A percentile compares a stretch with the other conserved stretches of the same genome.
phyloP scores from a whole-genome alignment of 2,329 filamentous ascomycete species.

The Fusarium tricinctum region DNA sequence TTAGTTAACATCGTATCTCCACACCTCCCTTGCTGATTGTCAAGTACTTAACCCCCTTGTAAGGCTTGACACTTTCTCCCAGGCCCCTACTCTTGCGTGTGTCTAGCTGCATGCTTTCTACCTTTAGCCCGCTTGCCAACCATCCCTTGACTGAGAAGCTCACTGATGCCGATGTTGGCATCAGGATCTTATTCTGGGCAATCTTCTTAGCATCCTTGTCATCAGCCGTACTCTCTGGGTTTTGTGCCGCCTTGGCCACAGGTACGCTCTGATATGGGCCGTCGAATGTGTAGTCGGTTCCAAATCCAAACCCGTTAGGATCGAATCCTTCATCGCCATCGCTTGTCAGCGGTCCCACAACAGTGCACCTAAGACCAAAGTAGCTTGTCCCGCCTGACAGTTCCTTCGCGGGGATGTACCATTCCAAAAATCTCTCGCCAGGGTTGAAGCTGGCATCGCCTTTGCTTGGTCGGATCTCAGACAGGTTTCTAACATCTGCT shows the following conservation, averaged over 20 bases:
- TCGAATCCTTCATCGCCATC: slow-evolving; percentile 65
- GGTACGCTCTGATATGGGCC: slow-evolving; percentile 68
- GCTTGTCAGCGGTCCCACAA: slow-evolving; percentile 73
- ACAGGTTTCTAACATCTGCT: slow-evolving; percentile 82
- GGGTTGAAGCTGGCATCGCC: slow-evolving; percentile 88
- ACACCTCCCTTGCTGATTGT: slow-evolving; percentile 78
- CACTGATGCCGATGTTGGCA: slow-evolving; percentile 83
- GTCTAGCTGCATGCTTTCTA: slow-evolving; percentile 77
- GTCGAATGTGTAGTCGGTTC: slow-evolving; percentile 66
- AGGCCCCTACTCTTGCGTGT: slow-evolving; percentile 87
- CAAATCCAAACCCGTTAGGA: slow-evolving; percentile 66
- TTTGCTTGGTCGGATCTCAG: slow-evolving; percentile 82
- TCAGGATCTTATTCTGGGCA: slow-evolving; percentile 79
- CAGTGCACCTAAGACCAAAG: slow-evolving; percentile 83
- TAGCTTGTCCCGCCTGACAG: slow-evolving; percentile 74
- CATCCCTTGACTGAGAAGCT: slow-evolving; percentile 80
- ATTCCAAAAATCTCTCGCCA: slow-evolving; percentile 80
- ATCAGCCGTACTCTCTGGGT: slow-evolving; percentile 52
- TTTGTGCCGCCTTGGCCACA: slow-evolving; percentile 54
- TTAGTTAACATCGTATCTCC: slow-evolving; percentile 69
- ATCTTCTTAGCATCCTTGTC: slow-evolving; percentile 69
- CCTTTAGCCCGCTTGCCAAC: slow-evolving; percentile 75
- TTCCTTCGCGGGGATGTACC: slow-evolving; percentile 85
- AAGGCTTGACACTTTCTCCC: slow-evolving; percentile 90
- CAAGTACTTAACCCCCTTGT: slow-evolving; percentile 98